Conservation (phyloP, 1,139 yeast species). For the Candida sanyaensis region DNA sequence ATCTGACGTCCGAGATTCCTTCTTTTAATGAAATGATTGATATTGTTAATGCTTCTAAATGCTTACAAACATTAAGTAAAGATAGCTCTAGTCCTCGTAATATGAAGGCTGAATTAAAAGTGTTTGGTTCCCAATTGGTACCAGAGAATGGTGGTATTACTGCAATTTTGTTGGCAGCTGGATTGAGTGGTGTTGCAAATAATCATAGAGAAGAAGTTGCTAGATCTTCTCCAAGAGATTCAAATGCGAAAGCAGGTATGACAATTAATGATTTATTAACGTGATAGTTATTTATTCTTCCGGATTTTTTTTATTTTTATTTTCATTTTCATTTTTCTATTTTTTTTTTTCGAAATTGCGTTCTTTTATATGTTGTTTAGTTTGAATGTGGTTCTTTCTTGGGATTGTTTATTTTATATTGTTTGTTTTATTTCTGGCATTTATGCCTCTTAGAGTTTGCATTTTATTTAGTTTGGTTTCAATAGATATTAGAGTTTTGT, state of each 20-base stretch:
- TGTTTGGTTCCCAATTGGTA: neutral
- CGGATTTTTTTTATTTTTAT: neutral
- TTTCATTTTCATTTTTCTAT: neutral
- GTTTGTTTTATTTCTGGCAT: neutral
- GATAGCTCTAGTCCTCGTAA: neutral
- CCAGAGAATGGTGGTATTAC: conserved; percentile 21
- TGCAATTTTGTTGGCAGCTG: conserved; percentile 32
- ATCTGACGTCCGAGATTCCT: conserved; percentile 4
- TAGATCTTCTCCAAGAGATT: neutral
- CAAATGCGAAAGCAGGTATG: conserved; percentile 21
- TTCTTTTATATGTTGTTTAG: neutral
- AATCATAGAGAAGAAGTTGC: conserved; percentile 1
- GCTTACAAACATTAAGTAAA: conserved; percentile 32
- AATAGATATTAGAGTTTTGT: conserved; percentile 4
- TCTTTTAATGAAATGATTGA: conserved; percentile 29
- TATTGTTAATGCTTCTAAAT: conserved; percentile 42
- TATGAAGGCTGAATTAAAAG: neutral
- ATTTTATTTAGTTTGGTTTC: conserved; percentile 3
- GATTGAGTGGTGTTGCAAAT: conserved; percentile 9
- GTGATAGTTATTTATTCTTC: conserved; percentile 6
- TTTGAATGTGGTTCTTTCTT: neutral
- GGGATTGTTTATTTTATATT: neutral
- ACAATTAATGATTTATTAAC: conserved; percentile 31
- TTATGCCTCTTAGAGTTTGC: neutral
- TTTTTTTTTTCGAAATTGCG: no score